A percentile compares a stretch with the other conserved stretches of the same genome.
Evolutionary conservation across 805 yeast genomes (phyloP).

Genomic region (Sporopachydermia lactativora): DNA sequence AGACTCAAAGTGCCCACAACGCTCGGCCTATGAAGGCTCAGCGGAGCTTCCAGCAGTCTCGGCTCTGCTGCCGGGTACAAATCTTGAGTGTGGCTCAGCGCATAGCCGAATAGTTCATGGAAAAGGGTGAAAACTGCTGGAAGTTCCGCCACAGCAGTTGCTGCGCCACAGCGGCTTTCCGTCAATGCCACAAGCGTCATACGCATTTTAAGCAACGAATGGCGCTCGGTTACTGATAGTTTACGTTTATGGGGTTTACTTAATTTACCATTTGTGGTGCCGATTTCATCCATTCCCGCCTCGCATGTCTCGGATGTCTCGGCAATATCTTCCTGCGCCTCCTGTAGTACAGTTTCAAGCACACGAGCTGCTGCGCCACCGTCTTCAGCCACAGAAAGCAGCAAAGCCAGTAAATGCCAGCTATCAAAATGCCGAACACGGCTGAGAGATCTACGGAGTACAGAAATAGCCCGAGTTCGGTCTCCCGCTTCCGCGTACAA

Average conservation of each 20-base stretch:
- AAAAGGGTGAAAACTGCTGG: constrained; percentile 51
- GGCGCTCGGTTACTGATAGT: constrained; percentile 25
- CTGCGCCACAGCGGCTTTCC: constrained; percentile 44
- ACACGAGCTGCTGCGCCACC: constrained; percentile 41
- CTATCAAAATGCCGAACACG: constrained; percentile 37
- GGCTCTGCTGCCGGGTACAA: constrained; percentile 3
- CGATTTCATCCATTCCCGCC: too few species aligned
- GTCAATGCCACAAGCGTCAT: constrained; percentile 61
- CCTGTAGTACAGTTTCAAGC: constrained; percentile 36
- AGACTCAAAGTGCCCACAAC: background rate
- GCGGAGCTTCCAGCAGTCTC: background rate
- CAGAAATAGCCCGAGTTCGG: constrained; percentile 12
- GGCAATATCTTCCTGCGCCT: too few species aligned
- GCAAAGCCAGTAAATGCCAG: constrained; percentile 53
- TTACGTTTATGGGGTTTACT: too few species aligned
- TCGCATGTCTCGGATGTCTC: constrained; percentile 19
- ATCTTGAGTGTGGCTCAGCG: background rate
- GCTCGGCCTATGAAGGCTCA: background rate
- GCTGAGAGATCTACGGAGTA: constrained; percentile 13
- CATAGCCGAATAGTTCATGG: constrained; percentile 31
- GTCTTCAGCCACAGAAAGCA: constrained; percentile 49
- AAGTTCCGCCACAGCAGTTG: constrained; percentile 46
- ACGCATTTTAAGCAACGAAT: constrained; percentile 44
- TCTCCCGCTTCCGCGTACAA: too few species aligned
- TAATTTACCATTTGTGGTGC: too few species aligned